Evolutionary conservation across 1,139 yeast genomes (phyloP).

Genomic region (Lodderomyces beijingensis): DNA sequence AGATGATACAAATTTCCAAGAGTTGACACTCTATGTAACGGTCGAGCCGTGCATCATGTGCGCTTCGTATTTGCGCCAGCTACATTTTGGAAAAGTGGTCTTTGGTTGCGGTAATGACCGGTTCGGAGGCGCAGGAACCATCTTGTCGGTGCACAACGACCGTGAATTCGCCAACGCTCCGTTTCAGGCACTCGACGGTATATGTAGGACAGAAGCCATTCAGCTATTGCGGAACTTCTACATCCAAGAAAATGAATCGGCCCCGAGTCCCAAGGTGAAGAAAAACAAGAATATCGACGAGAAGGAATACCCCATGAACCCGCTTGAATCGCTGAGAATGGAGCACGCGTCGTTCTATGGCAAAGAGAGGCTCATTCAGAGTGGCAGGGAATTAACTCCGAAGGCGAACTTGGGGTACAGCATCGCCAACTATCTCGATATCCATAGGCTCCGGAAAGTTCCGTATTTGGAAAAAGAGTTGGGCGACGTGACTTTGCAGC

Average conservation of each 20-base stretch:
- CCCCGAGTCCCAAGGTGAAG: constrained; percentile 77
- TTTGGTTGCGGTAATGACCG: constrained; percentile 95
- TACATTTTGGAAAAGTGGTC: constrained; percentile 66
- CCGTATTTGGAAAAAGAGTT: constrained; percentile 20
- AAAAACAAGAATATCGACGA: constrained; percentile 70
- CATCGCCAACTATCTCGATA: constrained; percentile 19
- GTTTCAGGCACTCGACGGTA: constrained; percentile 70
- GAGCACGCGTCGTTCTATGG: constrained; percentile 29
- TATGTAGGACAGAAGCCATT: constrained; percentile 77
- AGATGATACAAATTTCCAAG: constrained; percentile 30
- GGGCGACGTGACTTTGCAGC: constrained; percentile 17
- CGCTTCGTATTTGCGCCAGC: constrained; percentile 84
- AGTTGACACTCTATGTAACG: constrained; percentile 72
- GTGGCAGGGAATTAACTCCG: constrained; percentile 30
- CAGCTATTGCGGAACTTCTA: constrained; percentile 77
- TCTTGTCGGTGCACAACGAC: constrained; percentile 59
- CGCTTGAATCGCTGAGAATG: constrained; percentile 12
- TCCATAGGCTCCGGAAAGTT: constrained; percentile 16
- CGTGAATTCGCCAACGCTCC: constrained; percentile 25
- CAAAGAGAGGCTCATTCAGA: constrained; percentile 5
- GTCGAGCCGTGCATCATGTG: constrained; percentile 99
- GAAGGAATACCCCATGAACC: constrained; percentile 51
- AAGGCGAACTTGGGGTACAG: constrained; percentile 21
- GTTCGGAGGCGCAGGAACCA: constrained; percentile 96
- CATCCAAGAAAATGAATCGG: constrained; percentile 75